Evolutionary conservation across 768 basidiomycete genomes (phyloP), one percentile per base, ranked within the genome.

Genomic region (Panaeolus cyanescens): DNA sequence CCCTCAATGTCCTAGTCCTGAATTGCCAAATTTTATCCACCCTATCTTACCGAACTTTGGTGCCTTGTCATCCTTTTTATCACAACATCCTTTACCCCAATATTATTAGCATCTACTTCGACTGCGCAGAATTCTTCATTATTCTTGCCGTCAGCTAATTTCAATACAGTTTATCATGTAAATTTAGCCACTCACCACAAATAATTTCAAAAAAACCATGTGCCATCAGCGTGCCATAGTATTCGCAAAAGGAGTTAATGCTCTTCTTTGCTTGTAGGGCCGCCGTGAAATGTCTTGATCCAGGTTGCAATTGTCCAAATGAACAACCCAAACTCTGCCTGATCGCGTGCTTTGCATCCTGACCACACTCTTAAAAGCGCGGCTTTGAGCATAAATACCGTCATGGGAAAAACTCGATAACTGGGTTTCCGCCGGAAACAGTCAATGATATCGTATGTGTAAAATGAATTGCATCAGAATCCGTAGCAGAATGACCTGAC

Each of bases 151-250:
- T 42, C 39, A 42, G 6, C 37, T n/a, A 3, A 20, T 42, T 42
- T 5, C 39, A 42, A 42, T 42, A 42, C 39, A 42, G 12, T 42
- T 42, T 20, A 20, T 20, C 5, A 4, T 6, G 19, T 42, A 42
- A 42, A 20, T 20, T 20, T 42, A 42, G 39, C n/a, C 22, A n/a
- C 8, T 20, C 10, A 20, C 19, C 19, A 17, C n/a, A 42, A 6
- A 2, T 22, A 42, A 42, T 2, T 6, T 40, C 22, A 42, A 20
- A 7, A 42, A 42, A 53, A 60, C 65, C 61, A 67, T 67, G 63
- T 67, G 63, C 61, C 63, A 64, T 67, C 63, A 63, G 61, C 63
- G 61, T 63, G 61, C 59, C n/a, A 30, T 50, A n/a, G n/a, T n/a
- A 20, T n/a, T 57, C 28, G 32, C 65, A 61, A 64, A 69, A 65